Conservation (phyloP, 2,329 filamentous ascomycete species). For the Graphiopsis chlorocephala region DNA sequence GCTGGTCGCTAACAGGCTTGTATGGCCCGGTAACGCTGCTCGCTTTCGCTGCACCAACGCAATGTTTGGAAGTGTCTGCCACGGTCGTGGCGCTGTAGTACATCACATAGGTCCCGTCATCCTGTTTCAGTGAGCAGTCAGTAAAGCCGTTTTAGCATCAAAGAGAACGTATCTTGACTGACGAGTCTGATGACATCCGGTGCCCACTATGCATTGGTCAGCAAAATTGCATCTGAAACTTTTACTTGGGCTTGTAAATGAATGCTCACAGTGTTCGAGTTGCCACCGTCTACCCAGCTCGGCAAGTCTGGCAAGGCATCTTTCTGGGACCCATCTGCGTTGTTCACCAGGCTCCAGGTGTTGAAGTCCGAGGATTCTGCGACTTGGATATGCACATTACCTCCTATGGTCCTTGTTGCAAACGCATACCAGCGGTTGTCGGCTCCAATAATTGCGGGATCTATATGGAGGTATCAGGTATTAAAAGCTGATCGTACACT, state of each 20-base stretch:
- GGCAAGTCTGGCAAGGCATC: slow-evolving; percentile 55
- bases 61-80: slow-evolving; percentile 27
- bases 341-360: slow-evolving; percentile 48
- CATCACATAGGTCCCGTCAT: slow-evolving; percentile 30
- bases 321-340: slow-evolving; percentile 36
- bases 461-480: slow-evolving; percentile 23
- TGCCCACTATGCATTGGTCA: slow-evolving; percentile 46
- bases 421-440: slow-evolving; percentile 58
- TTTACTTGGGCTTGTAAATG: slow-evolving; percentile 51
- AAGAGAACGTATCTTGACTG: slow-evolving; percentile 5
- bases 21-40: slow-evolving; percentile 29
- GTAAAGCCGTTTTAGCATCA: not conserved
- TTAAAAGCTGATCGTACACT: not conserved
- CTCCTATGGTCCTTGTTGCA: slow-evolving; percentile 44
- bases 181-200: slow-evolving; percentile 56
- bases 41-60: slow-evolving; percentile 31
- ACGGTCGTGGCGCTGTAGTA: slow-evolving; percentile 32
- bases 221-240: not conserved
- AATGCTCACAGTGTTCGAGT: slow-evolving; percentile 55
- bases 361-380: slow-evolving; percentile 51
- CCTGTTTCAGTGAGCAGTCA: not conserved
- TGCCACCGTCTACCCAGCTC: slow-evolving; percentile 52
- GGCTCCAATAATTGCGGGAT: slow-evolving; percentile 52
- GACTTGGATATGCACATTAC: slow-evolving; percentile 51
- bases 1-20: slow-evolving; percentile 17